These are phyloP conservation scores for Cladorrhinum sp. DNA, from an alignment of 2,329 filamentous ascomycete genomes.

Conservation along the genomic window DNA sequence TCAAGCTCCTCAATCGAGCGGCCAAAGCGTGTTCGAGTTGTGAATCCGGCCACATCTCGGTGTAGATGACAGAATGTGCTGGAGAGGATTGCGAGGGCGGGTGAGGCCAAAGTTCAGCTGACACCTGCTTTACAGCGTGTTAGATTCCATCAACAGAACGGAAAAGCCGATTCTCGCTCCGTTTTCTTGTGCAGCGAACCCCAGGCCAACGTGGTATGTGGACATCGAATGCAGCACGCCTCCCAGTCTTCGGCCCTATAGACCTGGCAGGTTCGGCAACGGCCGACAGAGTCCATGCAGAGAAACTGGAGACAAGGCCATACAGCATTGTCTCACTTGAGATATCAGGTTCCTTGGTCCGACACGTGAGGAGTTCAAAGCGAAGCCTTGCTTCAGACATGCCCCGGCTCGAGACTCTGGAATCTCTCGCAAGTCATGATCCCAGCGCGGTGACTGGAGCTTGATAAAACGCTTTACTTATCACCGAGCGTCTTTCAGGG, in stretches of 20 bases:
- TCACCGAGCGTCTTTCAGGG: neutral
- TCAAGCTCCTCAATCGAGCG: neutral
- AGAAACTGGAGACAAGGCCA: conserved; percentile 24
- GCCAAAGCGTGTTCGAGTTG: conserved; percentile 2
- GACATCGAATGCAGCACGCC: conserved; percentile 12
- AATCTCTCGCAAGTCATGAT: conserved; percentile 5
- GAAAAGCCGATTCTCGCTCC: conserved; percentile 10
- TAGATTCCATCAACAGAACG: conserved; percentile 8
- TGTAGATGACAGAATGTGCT: neutral
- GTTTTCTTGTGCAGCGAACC: conserved; percentile 5
- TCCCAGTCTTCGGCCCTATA: conserved; percentile 32
- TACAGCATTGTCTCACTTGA: conserved; percentile 25
- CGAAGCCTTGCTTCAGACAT: conserved; percentile 14
- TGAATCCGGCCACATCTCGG: conserved; percentile 1
- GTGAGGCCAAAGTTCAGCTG: conserved; percentile 3
- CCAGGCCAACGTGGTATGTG: conserved; percentile 14
- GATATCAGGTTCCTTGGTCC: conserved; percentile 22
- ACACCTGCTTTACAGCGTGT: neutral
- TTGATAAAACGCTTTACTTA: conserved; percentile 7
- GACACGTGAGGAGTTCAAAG: conserved; percentile 25
- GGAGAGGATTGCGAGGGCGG: neutral
- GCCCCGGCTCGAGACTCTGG: conserved; percentile 6
- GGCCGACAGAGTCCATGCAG: conserved; percentile 29
- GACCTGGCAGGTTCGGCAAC: conserved; percentile 30
- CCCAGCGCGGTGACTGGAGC: conserved; percentile 9